A percentile compares a stretch with the other conserved stretches of the same genome.
These are phyloP conservation scores for Combretum micranthum DNA, from an alignment of 345 rosid genomes.

Conservation along the genomic window DNA sequence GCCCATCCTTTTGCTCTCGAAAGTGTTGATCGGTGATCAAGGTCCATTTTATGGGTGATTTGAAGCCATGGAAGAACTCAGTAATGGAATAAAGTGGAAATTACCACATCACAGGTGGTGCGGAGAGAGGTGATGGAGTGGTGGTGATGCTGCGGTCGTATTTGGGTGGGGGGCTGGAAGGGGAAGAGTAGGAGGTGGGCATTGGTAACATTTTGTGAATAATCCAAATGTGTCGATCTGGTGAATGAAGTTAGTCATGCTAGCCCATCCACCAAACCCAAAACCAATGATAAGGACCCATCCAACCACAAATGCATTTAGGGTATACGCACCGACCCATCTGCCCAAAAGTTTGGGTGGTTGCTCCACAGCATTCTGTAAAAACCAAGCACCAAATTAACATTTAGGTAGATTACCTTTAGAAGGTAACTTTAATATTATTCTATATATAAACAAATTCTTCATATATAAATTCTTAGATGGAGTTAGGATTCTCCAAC, in stretches of 20 bases:
- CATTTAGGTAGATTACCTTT: too few relatives aligned
- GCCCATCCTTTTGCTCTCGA: too few relatives aligned
- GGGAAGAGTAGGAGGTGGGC: constrained; percentile 42
- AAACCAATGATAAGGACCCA: constrained; percentile 94
- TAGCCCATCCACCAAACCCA: constrained; percentile 98
- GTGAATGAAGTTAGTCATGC: constrained; percentile 74
- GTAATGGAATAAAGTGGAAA: not conserved
- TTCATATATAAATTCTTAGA: too few relatives aligned
- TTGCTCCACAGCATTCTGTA: constrained; percentile 89
- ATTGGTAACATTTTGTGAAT: constrained; percentile 93
- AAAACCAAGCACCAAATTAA: constrained; percentile 3
- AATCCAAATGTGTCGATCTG: constrained; percentile 95
- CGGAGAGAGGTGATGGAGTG: constrained; percentile 25
- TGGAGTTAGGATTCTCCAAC: too few relatives aligned
- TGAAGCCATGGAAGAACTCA: not conserved
- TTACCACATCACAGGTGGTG: constrained; percentile 28
- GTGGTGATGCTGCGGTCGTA: constrained; percentile 23
- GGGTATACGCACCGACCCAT: constrained; percentile 82
- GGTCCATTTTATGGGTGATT: not conserved
- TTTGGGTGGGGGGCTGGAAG: constrained; percentile 21
- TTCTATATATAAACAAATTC: too few relatives aligned
- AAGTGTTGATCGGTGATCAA: too few relatives aligned
- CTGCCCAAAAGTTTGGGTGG: constrained; percentile 69
- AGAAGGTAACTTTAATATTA: too few relatives aligned
- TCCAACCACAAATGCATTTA: constrained; percentile 71